A percentile compares a stretch with the other conserved stretches of the same genome.
Evolutionary conservation across 345 rosid species (phyloP).

Genomic region (Nasturtium officinale): DNA sequence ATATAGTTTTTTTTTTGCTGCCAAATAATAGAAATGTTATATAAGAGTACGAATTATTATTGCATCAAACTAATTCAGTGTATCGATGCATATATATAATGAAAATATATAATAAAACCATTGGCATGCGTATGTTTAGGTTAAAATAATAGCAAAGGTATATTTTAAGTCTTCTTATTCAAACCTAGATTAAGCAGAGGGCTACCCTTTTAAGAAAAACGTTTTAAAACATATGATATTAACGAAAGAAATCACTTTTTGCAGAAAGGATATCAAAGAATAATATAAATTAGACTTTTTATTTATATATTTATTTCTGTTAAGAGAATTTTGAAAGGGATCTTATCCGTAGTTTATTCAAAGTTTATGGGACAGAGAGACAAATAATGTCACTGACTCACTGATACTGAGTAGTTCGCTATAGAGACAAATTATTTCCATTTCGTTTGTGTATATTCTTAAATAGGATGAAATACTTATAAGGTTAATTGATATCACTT

Average conservation of each 20-base stretch:
- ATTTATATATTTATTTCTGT: neutral
- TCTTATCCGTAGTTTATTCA: neutral
- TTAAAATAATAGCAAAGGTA: conserved; percentile 16
- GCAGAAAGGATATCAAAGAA: neutral
- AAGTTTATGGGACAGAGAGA: neutral
- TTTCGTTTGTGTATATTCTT: too few relatives aligned
- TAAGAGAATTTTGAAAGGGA: neutral
- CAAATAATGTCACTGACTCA: neutral
- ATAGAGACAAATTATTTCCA: neutral
- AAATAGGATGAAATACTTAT: too few relatives aligned
- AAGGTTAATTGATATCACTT: too few relatives aligned
- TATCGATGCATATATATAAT: neutral
- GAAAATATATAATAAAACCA: neutral
- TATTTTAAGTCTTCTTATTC: conserved; percentile 8
- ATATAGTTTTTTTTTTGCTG: neutral
- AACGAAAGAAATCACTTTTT: neutral
- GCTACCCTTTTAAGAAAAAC: conserved; percentile 19
- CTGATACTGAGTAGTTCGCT: too few relatives aligned
- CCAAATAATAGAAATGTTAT: neutral
- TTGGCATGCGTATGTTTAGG: conserved; percentile 33
- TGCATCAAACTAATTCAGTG: neutral
- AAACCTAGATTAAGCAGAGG: neutral
- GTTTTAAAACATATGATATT: neutral
- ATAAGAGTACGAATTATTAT: neutral
- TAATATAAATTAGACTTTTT: neutral